phyloP scores from a whole-genome alignment of 352 stramenopile species.

The Thalassiosira ordinaria region DNA sequence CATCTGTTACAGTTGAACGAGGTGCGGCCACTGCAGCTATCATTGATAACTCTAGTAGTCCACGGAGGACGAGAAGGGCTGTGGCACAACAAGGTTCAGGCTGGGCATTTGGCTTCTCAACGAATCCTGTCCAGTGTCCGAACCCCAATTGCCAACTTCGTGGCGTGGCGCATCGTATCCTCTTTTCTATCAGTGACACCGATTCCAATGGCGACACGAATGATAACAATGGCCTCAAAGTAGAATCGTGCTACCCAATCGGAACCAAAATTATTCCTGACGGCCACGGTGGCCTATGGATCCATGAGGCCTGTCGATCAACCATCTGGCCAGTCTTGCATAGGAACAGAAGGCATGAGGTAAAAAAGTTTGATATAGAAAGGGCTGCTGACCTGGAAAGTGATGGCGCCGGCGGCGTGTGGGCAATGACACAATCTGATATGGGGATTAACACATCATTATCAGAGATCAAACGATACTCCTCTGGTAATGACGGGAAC shows the following conservation, averaged over 20 bases:
- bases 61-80: too few species aligned
- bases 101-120: too few species aligned
- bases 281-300: conserved; percentile 19
- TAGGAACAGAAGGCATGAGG: conserved; percentile 6
- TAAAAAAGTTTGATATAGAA: conserved; percentile 10
- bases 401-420: conserved; percentile 27
- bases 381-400: conserved; percentile 3
- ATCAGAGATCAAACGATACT: conserved; percentile 9
- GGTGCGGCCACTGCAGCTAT: too few species aligned
- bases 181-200: too few species aligned
- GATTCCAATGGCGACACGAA: too few species aligned
- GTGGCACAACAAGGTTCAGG: too few species aligned
- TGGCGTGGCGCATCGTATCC: too few species aligned
- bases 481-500: background rate
- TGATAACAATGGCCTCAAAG: background rate
- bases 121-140: too few species aligned
- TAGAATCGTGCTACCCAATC: conserved; percentile 13
- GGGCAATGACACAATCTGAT: too few species aligned
- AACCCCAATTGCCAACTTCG: too few species aligned
- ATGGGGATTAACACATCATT: background rate
- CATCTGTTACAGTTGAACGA: too few species aligned
- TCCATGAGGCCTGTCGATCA: conserved; percentile 7
- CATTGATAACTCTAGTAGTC: too few species aligned
- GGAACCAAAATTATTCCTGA: conserved; percentile 16
- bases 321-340: background rate